phyloP scores from a whole-genome alignment of 2,329 filamentous ascomycete genomes.

The Diaporthe longicolla region DNA sequence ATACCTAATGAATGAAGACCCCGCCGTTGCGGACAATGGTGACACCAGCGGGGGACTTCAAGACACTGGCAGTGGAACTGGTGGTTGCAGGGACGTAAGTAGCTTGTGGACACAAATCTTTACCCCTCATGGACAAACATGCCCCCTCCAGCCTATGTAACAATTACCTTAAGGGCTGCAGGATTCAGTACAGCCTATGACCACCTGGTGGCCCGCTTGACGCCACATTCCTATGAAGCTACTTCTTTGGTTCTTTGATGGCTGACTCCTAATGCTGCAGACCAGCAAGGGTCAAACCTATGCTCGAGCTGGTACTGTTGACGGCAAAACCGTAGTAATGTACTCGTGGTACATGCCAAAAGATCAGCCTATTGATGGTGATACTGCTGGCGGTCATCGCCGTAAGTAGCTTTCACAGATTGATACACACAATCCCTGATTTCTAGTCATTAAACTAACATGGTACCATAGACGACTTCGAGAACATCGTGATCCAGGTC shows the following conservation, averaged over 20 bases:
- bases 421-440: background rate
- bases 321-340: slow-evolving; percentile 53
- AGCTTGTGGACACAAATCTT: no score
- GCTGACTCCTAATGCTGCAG: no score
- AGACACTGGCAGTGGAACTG: slow-evolving; percentile 48
- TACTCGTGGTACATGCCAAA: slow-evolving; percentile 61
- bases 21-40: slow-evolving; percentile 17
- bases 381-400: slow-evolving; percentile 51
- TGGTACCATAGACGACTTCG: slow-evolving; percentile 51
- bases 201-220: no score
- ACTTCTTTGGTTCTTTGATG: no score
- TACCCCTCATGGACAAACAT: no score
- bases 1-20: background rate
- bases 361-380: slow-evolving; percentile 53
- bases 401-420: slow-evolving; percentile 32
- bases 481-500: slow-evolving; percentile 52
- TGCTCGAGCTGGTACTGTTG: slow-evolving; percentile 48
- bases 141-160: no score
- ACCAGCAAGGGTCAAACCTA: slow-evolving; percentile 53
- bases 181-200: no score
- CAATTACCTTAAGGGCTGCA: no score
- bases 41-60: slow-evolving; percentile 51
- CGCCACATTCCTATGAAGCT: no score
- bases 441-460: background rate
- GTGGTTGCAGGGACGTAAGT: slow-evolving; percentile 49